Evolutionary conservation across 306 rosid species (phyloP).

Genomic region (Begonia masoniana): DNA sequence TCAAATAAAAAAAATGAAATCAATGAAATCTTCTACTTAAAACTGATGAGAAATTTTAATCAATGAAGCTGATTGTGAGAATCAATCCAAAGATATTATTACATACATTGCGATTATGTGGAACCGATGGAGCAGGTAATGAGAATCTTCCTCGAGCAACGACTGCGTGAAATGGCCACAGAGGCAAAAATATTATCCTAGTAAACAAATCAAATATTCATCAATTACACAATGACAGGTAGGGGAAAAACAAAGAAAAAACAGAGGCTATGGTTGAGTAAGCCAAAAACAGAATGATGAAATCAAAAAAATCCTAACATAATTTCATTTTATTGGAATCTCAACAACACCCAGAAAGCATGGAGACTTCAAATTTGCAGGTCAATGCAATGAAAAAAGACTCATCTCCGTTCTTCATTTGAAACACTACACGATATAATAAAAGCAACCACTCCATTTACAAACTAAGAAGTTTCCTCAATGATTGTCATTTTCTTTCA

Average conservation of each 20-base stretch:
- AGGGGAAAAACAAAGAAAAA: slow-evolving; percentile 3
- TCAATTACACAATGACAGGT: background rate
- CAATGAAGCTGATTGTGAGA: background rate
- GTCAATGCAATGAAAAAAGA: background rate
- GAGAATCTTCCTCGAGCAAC: slow-evolving; percentile 99
- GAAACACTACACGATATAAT: too few species aligned
- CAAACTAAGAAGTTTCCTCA: background rate
- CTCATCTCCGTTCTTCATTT: too few species aligned
- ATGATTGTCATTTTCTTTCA: background rate
- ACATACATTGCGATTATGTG: slow-evolving; percentile 83
- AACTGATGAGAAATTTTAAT: background rate
- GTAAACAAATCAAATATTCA: slow-evolving; percentile 5
- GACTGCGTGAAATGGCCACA: slow-evolving; percentile 90
- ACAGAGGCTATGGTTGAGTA: too few species aligned
- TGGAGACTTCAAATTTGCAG: background rate
- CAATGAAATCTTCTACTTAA: background rate
- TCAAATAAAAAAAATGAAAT: slow-evolving; percentile 21
- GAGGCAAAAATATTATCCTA: slow-evolving; percentile 79
- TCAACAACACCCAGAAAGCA: too few species aligned
- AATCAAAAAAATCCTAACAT: too few species aligned
- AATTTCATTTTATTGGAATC: too few species aligned
- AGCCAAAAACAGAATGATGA: too few species aligned
- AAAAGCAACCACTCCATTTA: too few species aligned
- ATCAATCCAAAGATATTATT: background rate
- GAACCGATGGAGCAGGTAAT: slow-evolving; percentile 92